Evolutionary conservation across 1,139 yeast genomes (phyloP).

Genomic region (Kodamaea suecica): DNA sequence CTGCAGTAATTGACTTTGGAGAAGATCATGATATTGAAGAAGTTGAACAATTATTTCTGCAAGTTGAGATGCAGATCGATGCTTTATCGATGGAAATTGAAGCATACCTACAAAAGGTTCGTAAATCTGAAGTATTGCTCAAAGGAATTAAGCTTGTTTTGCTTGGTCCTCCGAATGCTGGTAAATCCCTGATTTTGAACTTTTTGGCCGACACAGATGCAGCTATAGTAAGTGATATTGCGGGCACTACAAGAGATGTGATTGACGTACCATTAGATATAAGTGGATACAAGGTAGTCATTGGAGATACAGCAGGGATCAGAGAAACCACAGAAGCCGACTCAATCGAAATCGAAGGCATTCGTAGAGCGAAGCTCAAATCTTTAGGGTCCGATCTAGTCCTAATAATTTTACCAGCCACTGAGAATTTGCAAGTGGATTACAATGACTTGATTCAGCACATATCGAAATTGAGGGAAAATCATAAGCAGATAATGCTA

Average conservation of each 20-base stretch:
- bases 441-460: slow-evolving; percentile 33
- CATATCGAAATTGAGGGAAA: slow-evolving; percentile 25
- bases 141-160: slow-evolving; percentile 73
- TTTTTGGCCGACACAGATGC: slow-evolving; percentile 72
- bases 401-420: slow-evolving; percentile 48
- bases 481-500: slow-evolving; percentile 34
- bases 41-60: slow-evolving; percentile 44
- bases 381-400: slow-evolving; percentile 61
- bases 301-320: slow-evolving; percentile 95
- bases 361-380: slow-evolving; percentile 64
- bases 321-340: slow-evolving; percentile 50
- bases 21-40: slow-evolving; percentile 86
- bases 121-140: slow-evolving; percentile 61
- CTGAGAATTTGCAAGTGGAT: slow-evolving; percentile 15
- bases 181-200: slow-evolving; percentile 85
- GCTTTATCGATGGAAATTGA: slow-evolving; percentile 44
- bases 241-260: slow-evolving; percentile 93
- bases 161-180: slow-evolving; percentile 95
- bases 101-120: slow-evolving; percentile 48
- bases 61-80: slow-evolving; percentile 45
- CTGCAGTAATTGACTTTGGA: slow-evolving; percentile 95
- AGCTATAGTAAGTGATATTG: slow-evolving; percentile 86
- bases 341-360: slow-evolving; percentile 77
- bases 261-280: slow-evolving; percentile 80
- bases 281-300: slow-evolving; percentile 75